Evolutionary conservation across 2,329 filamentous ascomycete species (phyloP).

Genomic region (Scytalidium lignicola): DNA sequence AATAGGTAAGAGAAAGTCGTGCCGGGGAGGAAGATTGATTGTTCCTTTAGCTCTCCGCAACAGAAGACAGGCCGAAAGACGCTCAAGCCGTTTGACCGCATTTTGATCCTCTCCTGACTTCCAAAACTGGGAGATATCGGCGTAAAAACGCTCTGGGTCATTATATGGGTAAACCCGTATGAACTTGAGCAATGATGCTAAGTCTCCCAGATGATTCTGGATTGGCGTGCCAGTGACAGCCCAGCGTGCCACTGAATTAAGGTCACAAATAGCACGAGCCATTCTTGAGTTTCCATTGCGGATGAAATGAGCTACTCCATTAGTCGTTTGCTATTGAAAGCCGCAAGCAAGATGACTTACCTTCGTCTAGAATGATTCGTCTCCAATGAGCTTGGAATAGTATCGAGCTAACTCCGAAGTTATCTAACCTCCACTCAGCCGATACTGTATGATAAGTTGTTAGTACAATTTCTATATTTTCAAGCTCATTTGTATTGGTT

Average conservation of each 20-base stretch:
- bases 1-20: conserved; percentile 30
- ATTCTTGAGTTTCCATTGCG: conserved; percentile 18
- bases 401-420: background rate
- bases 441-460: conserved; percentile 42
- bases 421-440: conserved; percentile 7
- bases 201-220: conserved; percentile 39
- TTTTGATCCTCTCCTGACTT: conserved; percentile 31
- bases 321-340: too few relatives aligned
- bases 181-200: conserved; percentile 39
- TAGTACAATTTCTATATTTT: conserved; percentile 36
- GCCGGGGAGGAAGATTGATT: conserved; percentile 32
- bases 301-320: conserved; percentile 9
- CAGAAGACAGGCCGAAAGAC: conserved; percentile 32
- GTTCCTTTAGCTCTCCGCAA: conserved; percentile 35
- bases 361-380: conserved; percentile 39
- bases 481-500: background rate
- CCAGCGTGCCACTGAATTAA: conserved; percentile 36
- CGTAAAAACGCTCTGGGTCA: conserved; percentile 32
- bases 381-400: conserved; percentile 36
- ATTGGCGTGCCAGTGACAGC: conserved; percentile 45
- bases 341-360: too few relatives aligned
- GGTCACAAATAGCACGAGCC: conserved; percentile 32
- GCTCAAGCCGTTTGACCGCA: conserved; percentile 32
- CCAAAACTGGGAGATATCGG: conserved; percentile 29
- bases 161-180: conserved; percentile 37